phyloP scores from a whole-genome alignment of 106 monocot genomes.

The Xerophyta viscosa region DNA sequence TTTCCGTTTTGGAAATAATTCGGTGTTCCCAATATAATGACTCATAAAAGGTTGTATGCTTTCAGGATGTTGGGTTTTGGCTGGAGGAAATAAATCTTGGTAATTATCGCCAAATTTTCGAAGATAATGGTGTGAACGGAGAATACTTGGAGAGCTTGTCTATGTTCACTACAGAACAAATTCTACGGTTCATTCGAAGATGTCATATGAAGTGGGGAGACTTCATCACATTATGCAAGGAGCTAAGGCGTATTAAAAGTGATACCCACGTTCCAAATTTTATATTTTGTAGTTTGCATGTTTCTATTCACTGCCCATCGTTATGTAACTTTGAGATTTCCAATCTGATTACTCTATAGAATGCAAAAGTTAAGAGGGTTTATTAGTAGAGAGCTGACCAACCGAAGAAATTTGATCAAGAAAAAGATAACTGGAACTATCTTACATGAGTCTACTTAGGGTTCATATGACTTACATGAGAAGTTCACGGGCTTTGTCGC shows the following conservation, averaged over 20 bases:
- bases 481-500: too few species aligned
- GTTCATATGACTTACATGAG: too few species aligned
- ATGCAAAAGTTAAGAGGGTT: too few species aligned
- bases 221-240: constrained; percentile 95
- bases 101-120: constrained; percentile 72
- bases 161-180: constrained; percentile 92
- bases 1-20: background rate
- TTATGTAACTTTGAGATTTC: too few species aligned
- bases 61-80: constrained; percentile 98
- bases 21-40: background rate
- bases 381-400: too few species aligned
- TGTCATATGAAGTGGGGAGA: constrained; percentile 99
- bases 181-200: constrained; percentile 86
- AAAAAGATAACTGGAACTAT: too few species aligned
- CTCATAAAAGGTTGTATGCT: background rate
- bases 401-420: too few species aligned
- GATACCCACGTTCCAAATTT: too few species aligned
- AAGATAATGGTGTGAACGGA: constrained; percentile 88
- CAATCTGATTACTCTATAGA: too few species aligned
- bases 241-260: constrained; percentile 97
- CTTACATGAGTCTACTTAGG: too few species aligned
- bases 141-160: constrained; percentile 89
- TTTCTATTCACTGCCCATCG: too few species aligned
- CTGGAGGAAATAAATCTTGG: constrained; percentile 96
- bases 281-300: too few species aligned